Evolutionary conservation across 176 grass and related monocot genomes (phyloP).

Genomic region (Carex littledalei): DNA sequence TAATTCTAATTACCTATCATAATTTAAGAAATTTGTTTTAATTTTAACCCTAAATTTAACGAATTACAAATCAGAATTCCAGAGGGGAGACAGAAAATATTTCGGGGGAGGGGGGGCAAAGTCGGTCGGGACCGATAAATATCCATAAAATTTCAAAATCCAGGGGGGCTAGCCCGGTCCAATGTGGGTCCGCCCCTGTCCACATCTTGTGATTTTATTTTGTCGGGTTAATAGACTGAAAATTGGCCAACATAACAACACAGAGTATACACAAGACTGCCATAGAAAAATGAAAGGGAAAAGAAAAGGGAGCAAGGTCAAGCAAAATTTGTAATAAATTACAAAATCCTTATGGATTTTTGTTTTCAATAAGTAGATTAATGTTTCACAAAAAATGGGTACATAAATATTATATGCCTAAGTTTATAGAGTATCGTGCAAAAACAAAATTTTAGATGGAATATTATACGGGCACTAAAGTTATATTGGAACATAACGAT

Average conservation of each 20-base stretch:
- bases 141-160: too few relatives aligned
- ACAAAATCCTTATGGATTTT: neutral
- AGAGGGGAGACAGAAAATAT: too few relatives aligned
- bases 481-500: neutral
- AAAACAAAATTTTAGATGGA: neutral
- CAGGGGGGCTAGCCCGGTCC: too few relatives aligned
- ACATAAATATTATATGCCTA: neutral
- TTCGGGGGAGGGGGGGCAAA: too few relatives aligned
- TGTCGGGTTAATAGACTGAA: neutral
- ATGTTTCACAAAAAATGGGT: neutral
- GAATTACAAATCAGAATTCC: too few relatives aligned
- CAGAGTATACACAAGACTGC: neutral
- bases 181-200: too few relatives aligned
- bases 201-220: neutral
- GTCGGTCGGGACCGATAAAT: too few relatives aligned
- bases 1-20: too few relatives aligned
- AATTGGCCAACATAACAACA: neutral
- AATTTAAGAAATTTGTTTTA: too few relatives aligned
- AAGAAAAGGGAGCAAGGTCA: neutral
- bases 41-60: too few relatives aligned
- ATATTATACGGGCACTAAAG: neutral
- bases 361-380: neutral
- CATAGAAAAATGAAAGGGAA: neutral
- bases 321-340: neutral
- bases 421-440: neutral